These are phyloP conservation scores for Yamadazyma mexicana DNA, from an alignment of 1,139 yeast genomes.

Conservation along the genomic window DNA sequence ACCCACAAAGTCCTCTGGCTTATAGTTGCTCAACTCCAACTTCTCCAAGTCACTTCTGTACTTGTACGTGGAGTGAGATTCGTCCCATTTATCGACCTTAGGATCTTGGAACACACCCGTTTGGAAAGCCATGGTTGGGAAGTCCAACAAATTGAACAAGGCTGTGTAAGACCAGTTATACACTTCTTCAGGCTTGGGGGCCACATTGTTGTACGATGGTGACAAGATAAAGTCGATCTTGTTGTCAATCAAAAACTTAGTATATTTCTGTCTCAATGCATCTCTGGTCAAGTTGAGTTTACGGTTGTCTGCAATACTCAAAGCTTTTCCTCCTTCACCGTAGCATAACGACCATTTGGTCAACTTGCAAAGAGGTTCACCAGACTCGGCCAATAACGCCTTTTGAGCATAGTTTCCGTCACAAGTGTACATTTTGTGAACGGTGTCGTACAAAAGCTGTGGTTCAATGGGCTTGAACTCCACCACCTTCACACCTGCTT, in stretches of 20 bases:
- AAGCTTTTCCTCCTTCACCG: constrained; percentile 54
- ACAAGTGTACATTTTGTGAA: constrained; percentile 49
- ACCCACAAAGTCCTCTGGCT: constrained; percentile 34
- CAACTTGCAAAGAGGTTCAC: constrained; percentile 63
- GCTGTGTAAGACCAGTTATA: constrained; percentile 79
- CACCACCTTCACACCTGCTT: constrained; percentile 32
- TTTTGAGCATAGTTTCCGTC: constrained; percentile 63
- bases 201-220: constrained; percentile 71
- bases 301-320: constrained; percentile 47
- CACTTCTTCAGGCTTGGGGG: constrained; percentile 65
- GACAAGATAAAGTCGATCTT: constrained; percentile 67
- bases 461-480: constrained; percentile 55
- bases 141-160: constrained; percentile 63
- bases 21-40: constrained; percentile 35
- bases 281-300: constrained; percentile 53
- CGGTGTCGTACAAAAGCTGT: constrained; percentile 51
- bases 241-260: constrained; percentile 49
- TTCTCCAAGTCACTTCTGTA: constrained; percentile 47
- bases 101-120: constrained; percentile 63
- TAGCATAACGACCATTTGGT: constrained; percentile 59
- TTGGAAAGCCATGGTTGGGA: constrained; percentile 62
- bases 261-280: constrained; percentile 53
- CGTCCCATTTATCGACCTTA: constrained; percentile 40
- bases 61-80: constrained; percentile 25
- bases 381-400: constrained; percentile 53